Conservation (phyloP, 805 yeast species). For the Candida quercuum region DNA sequence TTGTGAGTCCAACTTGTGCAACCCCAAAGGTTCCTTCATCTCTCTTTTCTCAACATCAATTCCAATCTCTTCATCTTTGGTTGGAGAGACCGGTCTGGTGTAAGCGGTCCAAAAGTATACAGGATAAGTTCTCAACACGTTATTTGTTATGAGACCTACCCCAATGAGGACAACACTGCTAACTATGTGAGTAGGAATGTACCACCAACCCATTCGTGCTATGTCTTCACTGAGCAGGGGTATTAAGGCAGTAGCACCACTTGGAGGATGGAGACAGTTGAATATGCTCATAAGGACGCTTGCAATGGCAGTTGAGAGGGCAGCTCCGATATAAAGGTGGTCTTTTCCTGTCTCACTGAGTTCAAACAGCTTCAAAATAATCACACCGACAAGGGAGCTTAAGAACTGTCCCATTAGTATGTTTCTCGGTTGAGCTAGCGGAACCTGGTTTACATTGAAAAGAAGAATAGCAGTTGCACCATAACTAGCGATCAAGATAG, state of each 20-base stretch:
- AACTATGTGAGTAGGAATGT: slow-evolving; percentile 48
- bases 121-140: slow-evolving; percentile 49
- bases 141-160: slow-evolving; percentile 50
- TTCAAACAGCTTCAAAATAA: slow-evolving; percentile 48
- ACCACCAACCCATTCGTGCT: slow-evolving; percentile 59
- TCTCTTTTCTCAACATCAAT: background rate
- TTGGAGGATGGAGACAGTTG: slow-evolving; percentile 65
- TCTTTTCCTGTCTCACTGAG: slow-evolving; percentile 36
- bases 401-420: slow-evolving; percentile 51
- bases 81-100: slow-evolving; percentile 2
- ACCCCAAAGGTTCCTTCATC: background rate
- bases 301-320: slow-evolving; percentile 48
- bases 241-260: slow-evolving; percentile 63
- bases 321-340: slow-evolving; percentile 53
- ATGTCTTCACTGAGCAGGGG: slow-evolving; percentile 45
- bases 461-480: slow-evolving; percentile 61
- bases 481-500: slow-evolving; percentile 47
- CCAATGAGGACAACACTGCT: slow-evolving; percentile 41
- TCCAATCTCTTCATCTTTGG: background rate
- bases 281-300: slow-evolving; percentile 48
- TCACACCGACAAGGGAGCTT: slow-evolving; percentile 47
- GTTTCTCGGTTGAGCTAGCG: slow-evolving; percentile 63
- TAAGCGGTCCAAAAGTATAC: slow-evolving; percentile 49
- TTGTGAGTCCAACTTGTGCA: background rate
- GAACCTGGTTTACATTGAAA: slow-evolving; percentile 50